Percentiles rank a stretch among this genome's conserved stretches.
Conservation (phyloP, 1,284 basidiomycete genomes). For the Ustilago lituana region DNA sequence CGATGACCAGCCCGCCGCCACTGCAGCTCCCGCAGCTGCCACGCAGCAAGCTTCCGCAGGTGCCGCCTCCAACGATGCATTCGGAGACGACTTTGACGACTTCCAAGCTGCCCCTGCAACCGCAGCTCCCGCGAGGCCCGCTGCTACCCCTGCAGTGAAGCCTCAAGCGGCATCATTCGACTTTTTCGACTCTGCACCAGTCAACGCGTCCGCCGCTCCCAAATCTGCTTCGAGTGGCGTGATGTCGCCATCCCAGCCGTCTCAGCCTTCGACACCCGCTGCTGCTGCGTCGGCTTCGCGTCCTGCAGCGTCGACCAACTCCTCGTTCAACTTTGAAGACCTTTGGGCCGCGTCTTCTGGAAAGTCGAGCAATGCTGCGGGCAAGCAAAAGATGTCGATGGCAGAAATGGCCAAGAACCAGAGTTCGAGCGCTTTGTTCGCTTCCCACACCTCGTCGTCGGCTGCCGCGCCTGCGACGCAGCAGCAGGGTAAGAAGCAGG, state of each 20-base stretch:
- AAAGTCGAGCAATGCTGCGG: slow-evolving; percentile 25
- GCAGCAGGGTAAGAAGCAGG: slow-evolving; percentile 47
- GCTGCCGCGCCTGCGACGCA: slow-evolving; percentile 20
- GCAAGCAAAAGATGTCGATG: slow-evolving; percentile 64
- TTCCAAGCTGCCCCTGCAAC: slow-evolving; percentile 51
- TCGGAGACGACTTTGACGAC: slow-evolving; percentile 62
- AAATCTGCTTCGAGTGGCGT: slow-evolving; percentile 17
- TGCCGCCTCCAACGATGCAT: slow-evolving; percentile 29
- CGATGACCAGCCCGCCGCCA: slow-evolving; percentile 69
- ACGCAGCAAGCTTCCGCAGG: slow-evolving; percentile 8
- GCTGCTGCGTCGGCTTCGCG: slow-evolving; percentile 9
- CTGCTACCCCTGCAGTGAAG: slow-evolving; percentile 70
- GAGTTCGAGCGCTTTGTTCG: slow-evolving; percentile 51
- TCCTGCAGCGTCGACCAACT: slow-evolving; percentile 34
- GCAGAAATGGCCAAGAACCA: slow-evolving; percentile 67
- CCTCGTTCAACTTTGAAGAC: slow-evolving; percentile 77
- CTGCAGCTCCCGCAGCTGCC: slow-evolving; percentile 53
- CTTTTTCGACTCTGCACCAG: slow-evolving; percentile 68
- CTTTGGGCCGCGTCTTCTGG: slow-evolving; percentile 87
- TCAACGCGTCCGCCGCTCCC: slow-evolving; percentile 4
- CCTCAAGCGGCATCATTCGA: slow-evolving; percentile 69
- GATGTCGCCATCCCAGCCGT: slow-evolving; percentile 18
- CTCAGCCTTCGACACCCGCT: slow-evolving; percentile 33
- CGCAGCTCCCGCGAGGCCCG: slow-evolving; percentile 71
- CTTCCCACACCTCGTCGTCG: neutral